Evolutionary conservation across 2,329 filamentous ascomycete genomes (phyloP).

Genomic region (Colletotrichum gloeosporioides): DNA sequence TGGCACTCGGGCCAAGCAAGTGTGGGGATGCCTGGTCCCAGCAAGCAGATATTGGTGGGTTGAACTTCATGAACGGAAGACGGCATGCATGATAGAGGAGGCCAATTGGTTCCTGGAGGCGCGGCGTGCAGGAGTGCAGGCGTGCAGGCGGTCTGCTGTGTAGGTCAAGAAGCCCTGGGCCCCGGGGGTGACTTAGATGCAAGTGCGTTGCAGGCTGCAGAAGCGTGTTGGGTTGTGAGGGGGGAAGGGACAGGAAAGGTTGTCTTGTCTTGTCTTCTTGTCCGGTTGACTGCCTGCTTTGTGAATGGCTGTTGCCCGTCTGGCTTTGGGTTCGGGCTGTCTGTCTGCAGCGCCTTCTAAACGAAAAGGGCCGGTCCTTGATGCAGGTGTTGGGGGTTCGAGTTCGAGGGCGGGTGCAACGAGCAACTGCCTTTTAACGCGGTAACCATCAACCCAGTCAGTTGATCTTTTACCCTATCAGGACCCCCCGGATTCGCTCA

Average conservation of each 20-base stretch:
- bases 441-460: neutral
- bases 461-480: slow-evolving; percentile 13
- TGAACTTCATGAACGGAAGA: slow-evolving; percentile 48
- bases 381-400: neutral
- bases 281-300: neutral
- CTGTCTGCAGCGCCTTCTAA: slow-evolving; percentile 13
- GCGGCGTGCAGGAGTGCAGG: slow-evolving; percentile 22
- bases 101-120: slow-evolving; percentile 42
- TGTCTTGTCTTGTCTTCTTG: neutral
- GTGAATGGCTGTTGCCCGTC: neutral
- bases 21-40: slow-evolving; percentile 34
- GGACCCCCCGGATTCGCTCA: neutral
- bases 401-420: slow-evolving; percentile 10
- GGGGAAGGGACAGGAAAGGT: slow-evolving; percentile 25
- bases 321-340: slow-evolving; percentile 25
- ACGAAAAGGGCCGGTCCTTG: slow-evolving; percentile 14
- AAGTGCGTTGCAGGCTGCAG: slow-evolving; percentile 23
- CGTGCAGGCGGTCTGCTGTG: slow-evolving; percentile 36
- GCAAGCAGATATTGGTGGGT: slow-evolving; percentile 33
- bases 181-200: slow-evolving; percentile 34
- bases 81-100: slow-evolving; percentile 53
- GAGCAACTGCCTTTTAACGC: slow-evolving; percentile 2
- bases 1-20: slow-evolving; percentile 28
- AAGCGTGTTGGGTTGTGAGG: slow-evolving; percentile 26
- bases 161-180: slow-evolving; percentile 35